Base-by-base conservation (phyloP, 371 early-diverging fungal genomes). In the Mortierella sp. region DNA sequence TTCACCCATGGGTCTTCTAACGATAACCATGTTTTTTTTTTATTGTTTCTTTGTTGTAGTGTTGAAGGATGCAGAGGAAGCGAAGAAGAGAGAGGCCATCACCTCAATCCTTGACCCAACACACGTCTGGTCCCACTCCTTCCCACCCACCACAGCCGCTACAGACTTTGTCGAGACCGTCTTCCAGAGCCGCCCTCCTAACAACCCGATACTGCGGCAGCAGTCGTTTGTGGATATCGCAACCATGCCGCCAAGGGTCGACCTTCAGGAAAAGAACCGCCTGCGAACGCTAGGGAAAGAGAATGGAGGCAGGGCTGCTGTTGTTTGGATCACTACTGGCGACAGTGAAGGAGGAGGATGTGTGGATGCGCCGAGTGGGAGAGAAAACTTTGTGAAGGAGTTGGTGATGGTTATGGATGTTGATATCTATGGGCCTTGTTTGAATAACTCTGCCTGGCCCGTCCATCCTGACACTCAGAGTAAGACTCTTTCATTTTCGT, bases 401-500 rank as follows among this genome's bases (percentile, higher is more conserved):
- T 54, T 82, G 72, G 18, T 70, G 55, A 68, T 75, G 56, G 29
- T 75, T 63, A 78, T 82, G 41, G 78, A 82, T 68, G 63, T 82
- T 41, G 83, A 82, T 68, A 82, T 76, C 16, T 78, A 78, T 63
- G 83, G 76, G 1, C 21, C 56, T 4, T 75, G 72, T n/a, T 55
- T 78, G 78, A 65, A 44, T 5, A 77, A 82, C 49, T 75, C 72
- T 1, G 74, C 70, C 0, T 90, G 89, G 60, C 90, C 91, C 1
- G 18, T 75, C 0, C 72, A 73, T 4, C 6, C 18, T 21, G 83
- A 82, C 48, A 88, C 83, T 44, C 76, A 88, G 5, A 72, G 90
- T 21, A 70, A 74, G 54, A 79, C 5, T 65, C 83, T 4, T 76
- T 32, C 14, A 3, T 58, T 58, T 63, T 24, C 41, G 41, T 41